phyloP scores from a whole-genome alignment of 495 filamentous ascomycete genomes.

The Aspergillus avenaceus region DNA sequence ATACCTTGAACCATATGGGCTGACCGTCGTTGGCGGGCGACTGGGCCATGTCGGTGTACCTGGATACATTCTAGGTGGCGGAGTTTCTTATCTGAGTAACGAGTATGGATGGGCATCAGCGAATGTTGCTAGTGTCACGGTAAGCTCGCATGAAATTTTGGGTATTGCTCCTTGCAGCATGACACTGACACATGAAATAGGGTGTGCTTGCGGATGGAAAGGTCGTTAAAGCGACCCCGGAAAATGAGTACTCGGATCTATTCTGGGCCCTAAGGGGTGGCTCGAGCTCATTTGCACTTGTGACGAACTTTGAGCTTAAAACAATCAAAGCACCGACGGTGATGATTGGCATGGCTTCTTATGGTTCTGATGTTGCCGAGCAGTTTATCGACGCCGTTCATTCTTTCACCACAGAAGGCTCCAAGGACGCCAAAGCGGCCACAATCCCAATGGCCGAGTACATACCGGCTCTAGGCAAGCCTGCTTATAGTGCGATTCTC shows the following conservation, averaged over 20 bases:
- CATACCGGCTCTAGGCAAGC: slow-evolving; percentile 2
- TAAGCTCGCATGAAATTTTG: slow-evolving; percentile 12
- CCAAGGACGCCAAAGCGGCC: slow-evolving; percentile 29
- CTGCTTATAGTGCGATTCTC: slow-evolving; percentile 13
- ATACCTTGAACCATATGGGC: slow-evolving; percentile 2
- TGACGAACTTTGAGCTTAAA: slow-evolving; percentile 25
- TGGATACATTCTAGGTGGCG: slow-evolving; percentile 29
- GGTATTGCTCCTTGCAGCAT: no score
- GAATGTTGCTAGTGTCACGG: slow-evolving; percentile 31
- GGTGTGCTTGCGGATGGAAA: slow-evolving; percentile 23
- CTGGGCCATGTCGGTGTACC: slow-evolving; percentile 14
- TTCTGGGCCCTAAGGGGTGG: slow-evolving; percentile 52
- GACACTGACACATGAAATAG: slow-evolving; percentile 21
- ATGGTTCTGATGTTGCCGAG: neutral
- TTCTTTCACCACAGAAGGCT: slow-evolving; percentile 22
- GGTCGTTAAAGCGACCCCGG: slow-evolving; percentile 14
- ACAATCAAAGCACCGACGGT: slow-evolving; percentile 22
- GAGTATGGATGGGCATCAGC: slow-evolving; percentile 41
- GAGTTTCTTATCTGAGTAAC: slow-evolving; percentile 29
- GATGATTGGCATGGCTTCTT: slow-evolving; percentile 27
- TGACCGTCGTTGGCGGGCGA: slow-evolving; percentile 20
- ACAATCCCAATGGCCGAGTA: slow-evolving; percentile 33
- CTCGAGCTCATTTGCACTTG: slow-evolving; percentile 45
- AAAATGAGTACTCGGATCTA: slow-evolving; percentile 38
- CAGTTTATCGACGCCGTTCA: slow-evolving; percentile 24